Evolutionary conservation across 2,329 filamentous ascomycete species (phyloP).

Genomic region (Penicillium sp.): DNA sequence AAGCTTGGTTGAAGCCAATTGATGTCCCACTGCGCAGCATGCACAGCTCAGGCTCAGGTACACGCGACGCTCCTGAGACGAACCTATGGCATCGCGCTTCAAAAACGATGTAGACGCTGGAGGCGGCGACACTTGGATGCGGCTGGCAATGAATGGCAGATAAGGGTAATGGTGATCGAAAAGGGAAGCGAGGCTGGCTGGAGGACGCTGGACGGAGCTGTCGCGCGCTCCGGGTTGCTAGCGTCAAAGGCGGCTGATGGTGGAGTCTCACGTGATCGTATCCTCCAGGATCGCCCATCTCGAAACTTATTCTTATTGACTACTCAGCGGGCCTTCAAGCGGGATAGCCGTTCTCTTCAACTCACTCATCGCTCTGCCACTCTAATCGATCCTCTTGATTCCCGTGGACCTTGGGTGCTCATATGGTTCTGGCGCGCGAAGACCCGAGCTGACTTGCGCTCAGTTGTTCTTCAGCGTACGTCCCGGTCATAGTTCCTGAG

Average conservation of each 20-base stretch:
- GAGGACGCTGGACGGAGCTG: constrained; percentile 9
- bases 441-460: constrained; percentile 8
- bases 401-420: background rate
- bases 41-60: constrained; percentile 18
- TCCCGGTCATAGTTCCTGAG: background rate
- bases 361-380: background rate
- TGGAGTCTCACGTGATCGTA: constrained; percentile 10
- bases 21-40: constrained; percentile 11
- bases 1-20: constrained; percentile 2
- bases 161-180: background rate
- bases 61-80: constrained; percentile 16
- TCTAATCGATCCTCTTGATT: background rate
- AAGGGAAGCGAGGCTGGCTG: background rate
- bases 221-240: constrained; percentile 12
- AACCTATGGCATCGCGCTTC: constrained; percentile 17
- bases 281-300: background rate
- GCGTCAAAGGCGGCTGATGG: constrained; percentile 11
- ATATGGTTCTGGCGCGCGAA: constrained; percentile 5
- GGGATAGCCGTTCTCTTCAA: background rate
- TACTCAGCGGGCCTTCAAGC: background rate
- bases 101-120: constrained; percentile 3
- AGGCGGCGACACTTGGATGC: constrained; percentile 1
- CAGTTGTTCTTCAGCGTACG: background rate
- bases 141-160: constrained; percentile 1
- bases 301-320: background rate